Evolutionary conservation across 1,284 basidiomycete genomes (phyloP).

Genomic region (Cutaneotrichosporon sp.): DNA sequence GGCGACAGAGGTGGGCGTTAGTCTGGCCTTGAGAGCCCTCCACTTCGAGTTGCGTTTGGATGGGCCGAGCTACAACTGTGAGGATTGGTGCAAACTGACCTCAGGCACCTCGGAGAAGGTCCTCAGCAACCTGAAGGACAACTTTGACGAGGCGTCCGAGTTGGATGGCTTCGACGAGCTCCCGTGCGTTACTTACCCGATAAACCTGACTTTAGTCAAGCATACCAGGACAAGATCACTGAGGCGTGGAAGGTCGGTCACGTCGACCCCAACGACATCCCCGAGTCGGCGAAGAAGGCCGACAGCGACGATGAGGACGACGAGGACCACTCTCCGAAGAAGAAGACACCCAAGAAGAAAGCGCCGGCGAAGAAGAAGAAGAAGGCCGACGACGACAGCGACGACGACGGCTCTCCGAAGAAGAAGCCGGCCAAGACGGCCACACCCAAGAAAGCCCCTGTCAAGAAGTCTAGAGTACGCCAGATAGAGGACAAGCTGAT

Average conservation of each 20-base stretch:
- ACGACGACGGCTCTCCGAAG: slow-evolving; percentile 35
- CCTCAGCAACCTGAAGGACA: slow-evolving; percentile 68
- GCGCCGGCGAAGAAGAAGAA: slow-evolving; percentile 16
- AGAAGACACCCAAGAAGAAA: slow-evolving; percentile 35
- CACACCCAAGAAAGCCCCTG: slow-evolving; percentile 17
- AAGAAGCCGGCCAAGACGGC: slow-evolving; percentile 29
- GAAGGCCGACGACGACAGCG: slow-evolving; percentile 14
- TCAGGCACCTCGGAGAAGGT: slow-evolving; percentile 72
- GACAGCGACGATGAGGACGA: slow-evolving; percentile 35
- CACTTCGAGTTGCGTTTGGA: too few species aligned
- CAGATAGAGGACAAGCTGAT: neutral
- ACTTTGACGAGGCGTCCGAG: slow-evolving; percentile 61
- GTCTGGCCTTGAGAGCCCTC: too few species aligned
- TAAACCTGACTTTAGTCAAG: slow-evolving; percentile 33
- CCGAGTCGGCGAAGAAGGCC: slow-evolving; percentile 60
- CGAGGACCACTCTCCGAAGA: slow-evolving; percentile 31
- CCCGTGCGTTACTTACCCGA: slow-evolving; percentile 22
- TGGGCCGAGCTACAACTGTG: neutral
- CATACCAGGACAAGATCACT: slow-evolving; percentile 60
- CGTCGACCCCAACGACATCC: slow-evolving; percentile 75
- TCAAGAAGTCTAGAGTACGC: neutral
- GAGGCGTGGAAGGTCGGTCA: slow-evolving; percentile 66
- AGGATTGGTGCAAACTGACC: slow-evolving; percentile 59
- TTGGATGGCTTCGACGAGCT: slow-evolving; percentile 53
- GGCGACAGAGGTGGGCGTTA: neutral